Evolutionary conservation across 2,329 filamentous ascomycete species (phyloP), one percentile per base, ranked within the genome.

Genomic region (Pseudogymnoascus sp.): DNA sequence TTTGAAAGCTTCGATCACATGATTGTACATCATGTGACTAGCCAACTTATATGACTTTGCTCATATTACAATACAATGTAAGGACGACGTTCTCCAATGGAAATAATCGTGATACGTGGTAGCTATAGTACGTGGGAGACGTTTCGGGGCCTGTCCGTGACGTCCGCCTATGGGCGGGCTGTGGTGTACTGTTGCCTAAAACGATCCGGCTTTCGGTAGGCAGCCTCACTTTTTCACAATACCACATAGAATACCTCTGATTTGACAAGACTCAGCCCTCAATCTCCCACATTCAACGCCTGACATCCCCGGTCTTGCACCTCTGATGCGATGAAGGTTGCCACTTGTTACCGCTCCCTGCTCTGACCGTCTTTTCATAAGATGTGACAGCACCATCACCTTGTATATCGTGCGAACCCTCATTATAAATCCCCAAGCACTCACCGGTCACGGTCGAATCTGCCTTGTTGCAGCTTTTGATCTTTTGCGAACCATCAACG

Each of bases 311-410:
- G 14, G 45, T n/a, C 25, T 33, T 11, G 25, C 45, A 30, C n/a
- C 8, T 55, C 16, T 55, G 49, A 55, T 33, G 49, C 28, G 28
- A 55, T 55, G 49, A 55, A 55, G 49, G 28, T 55, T 12, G 49
- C 49, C 28, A 55, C 49, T 12, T 33, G 49, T 55, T 33, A 33
- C 28, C 28, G 16, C 28, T 55, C 28, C n/a, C 28, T 55, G 25
- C n/a, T 33, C 28, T 55, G 49, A 55, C 49, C 49, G 49, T 55
- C 49, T 55, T 55, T 55, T 55, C 49, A 55, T 55, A 55, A 55
- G 49, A 55, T 55, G 49, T 55, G 49, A 33, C 49, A 33, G 49
- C 28, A 33, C 49, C 42, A 28, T 3, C 49, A 19, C 28, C 28
- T 19, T 52, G 25, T 52, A 52, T 52, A 30, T 30, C 25, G n/a